phyloP scores from a whole-genome alignment of 805 yeast genomes.

The Saccharomycopsis microspora region DNA sequence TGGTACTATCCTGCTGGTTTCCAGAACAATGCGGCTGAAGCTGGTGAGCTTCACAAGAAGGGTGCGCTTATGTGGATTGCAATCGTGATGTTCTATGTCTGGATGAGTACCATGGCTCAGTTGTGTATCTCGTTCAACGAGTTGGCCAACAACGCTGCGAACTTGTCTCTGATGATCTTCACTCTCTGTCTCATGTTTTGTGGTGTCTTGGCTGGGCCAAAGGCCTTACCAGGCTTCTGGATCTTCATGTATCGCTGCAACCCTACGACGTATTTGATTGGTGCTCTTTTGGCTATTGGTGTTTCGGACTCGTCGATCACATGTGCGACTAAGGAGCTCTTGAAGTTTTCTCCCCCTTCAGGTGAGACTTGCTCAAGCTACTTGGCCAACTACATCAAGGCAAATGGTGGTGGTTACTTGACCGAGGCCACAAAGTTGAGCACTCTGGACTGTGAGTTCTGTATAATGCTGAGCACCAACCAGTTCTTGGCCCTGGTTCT shows the following conservation, averaged over 20 bases:
- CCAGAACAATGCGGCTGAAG: slow-evolving; percentile 43
- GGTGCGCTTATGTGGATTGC: slow-evolving; percentile 47
- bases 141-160: slow-evolving; percentile 52
- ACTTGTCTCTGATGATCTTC: slow-evolving; percentile 43
- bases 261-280: slow-evolving; percentile 58
- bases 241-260: slow-evolving; percentile 64
- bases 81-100: slow-evolving; percentile 37
- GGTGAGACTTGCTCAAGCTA: slow-evolving; percentile 50
- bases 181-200: slow-evolving; percentile 60
- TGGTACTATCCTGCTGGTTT: slow-evolving; percentile 71
- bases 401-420: slow-evolving; percentile 34
- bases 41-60: slow-evolving; percentile 33
- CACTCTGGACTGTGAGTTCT: slow-evolving; percentile 47
- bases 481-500: slow-evolving; percentile 34
- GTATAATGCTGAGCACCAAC: slow-evolving; percentile 48
- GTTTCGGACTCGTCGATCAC: slow-evolving; percentile 36
- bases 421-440: slow-evolving; percentile 24
- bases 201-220: slow-evolving; percentile 58
- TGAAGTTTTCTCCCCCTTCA: slow-evolving; percentile 36
- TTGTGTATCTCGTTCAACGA: slow-evolving; percentile 48
- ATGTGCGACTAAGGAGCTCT: slow-evolving; percentile 39
- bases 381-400: slow-evolving; percentile 27
- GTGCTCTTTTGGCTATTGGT: slow-evolving; percentile 42
- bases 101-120: slow-evolving; percentile 47
- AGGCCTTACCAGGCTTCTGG: slow-evolving; percentile 65